Conservation (phyloP, 129 eudicot species). For the Kitagawia praeruptora region DNA sequence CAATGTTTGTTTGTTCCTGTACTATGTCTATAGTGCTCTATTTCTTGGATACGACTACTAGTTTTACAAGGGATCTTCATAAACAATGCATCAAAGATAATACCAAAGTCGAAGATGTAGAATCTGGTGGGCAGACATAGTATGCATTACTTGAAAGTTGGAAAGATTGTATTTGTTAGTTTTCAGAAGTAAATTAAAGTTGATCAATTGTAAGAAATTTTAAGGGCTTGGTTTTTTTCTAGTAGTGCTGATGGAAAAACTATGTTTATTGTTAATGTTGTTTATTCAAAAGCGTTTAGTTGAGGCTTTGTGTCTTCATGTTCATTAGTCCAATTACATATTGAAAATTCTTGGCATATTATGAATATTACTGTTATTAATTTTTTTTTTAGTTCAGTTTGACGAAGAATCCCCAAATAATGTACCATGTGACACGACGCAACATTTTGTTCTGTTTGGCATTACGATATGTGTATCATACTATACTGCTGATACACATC, state of each 20-base stretch:
- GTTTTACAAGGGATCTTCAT: conserved; percentile 57
- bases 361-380: too few species aligned
- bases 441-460: too few species aligned
- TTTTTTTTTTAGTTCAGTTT: too few species aligned
- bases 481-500: too few species aligned
- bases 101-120: conserved; percentile 17
- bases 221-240: background rate
- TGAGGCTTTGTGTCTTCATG: background rate
- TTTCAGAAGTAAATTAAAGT: background rate
- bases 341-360: too few species aligned
- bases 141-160: background rate
- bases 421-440: too few species aligned
- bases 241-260: background rate
- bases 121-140: conserved; percentile 12
- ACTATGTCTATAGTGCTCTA: conserved; percentile 52
- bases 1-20: conserved; percentile 68
- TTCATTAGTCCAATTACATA: background rate
- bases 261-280: background rate
- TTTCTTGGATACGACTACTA: conserved; percentile 71
- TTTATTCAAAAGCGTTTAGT: background rate
- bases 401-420: too few species aligned
- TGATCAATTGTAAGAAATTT: background rate
- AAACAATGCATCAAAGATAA: conserved; percentile 32
- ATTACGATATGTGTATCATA: too few species aligned
- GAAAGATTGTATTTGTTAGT: background rate